Evolutionary conservation across 2,329 filamentous ascomycete genomes (phyloP).

Genomic region (Corinectria fuckeliana): DNA sequence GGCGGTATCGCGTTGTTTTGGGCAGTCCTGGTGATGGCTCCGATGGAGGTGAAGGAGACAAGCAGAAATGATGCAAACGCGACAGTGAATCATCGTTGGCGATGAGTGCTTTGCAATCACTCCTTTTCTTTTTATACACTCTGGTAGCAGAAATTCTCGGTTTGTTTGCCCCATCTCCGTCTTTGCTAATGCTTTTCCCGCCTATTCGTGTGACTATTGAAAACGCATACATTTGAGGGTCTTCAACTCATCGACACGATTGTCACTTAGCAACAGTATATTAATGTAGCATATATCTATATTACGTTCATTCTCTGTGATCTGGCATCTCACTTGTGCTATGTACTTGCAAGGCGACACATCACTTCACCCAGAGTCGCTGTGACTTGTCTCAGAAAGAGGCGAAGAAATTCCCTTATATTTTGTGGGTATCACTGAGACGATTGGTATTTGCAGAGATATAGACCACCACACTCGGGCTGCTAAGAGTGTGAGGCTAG

Average conservation of each 20-base stretch:
- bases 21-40: not conserved
- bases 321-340: not conserved
- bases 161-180: not conserved
- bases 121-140: not conserved
- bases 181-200: not conserved
- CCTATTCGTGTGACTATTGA: not conserved
- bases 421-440: slow-evolving; percentile 1
- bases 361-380: not conserved
- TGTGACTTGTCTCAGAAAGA: not conserved
- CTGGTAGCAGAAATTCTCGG: not conserved
- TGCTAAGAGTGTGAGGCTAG: not conserved
- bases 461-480: not conserved
- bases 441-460: not conserved
- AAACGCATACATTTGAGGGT: too few species aligned
- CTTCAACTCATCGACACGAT: not conserved
- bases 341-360: not conserved
- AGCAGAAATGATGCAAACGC: not conserved
- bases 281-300: not conserved
- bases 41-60: not conserved
- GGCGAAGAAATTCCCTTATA: not conserved
- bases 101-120: not conserved
- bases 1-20: not conserved
- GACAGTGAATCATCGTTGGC: not conserved
- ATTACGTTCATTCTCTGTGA: not conserved
- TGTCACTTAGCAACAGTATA: too few species aligned